These are phyloP conservation scores for Vanderwaltozyma polyspora DNA, from an alignment of 805 yeast species.

Conservation along the genomic window DNA sequence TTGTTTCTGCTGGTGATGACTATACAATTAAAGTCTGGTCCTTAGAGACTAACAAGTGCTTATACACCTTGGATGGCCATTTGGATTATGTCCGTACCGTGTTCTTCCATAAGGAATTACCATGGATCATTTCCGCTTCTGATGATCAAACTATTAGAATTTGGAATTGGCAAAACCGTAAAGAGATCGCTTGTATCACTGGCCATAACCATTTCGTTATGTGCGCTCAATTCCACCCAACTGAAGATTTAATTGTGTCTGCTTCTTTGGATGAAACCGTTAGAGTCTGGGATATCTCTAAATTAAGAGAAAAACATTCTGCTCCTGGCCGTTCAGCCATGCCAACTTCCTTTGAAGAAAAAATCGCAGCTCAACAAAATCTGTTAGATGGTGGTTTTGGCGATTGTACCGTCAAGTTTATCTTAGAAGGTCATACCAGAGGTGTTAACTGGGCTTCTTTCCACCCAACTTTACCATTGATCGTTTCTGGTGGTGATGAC, in stretches of 20 bases:
- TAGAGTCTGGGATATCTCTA: slow-evolving; percentile 96
- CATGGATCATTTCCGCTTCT: slow-evolving; percentile 92
- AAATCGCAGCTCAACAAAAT: slow-evolving; percentile 40
- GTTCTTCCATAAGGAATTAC: slow-evolving; percentile 87
- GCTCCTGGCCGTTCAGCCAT: slow-evolving; percentile 43
- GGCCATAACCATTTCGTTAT: slow-evolving; percentile 98
- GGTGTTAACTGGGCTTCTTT: slow-evolving; percentile 98
- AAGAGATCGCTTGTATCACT: slow-evolving; percentile 91
- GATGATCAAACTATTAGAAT: slow-evolving; percentile 98
- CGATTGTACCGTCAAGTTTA: slow-evolving; percentile 90
- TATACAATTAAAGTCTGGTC: slow-evolving; percentile 95
- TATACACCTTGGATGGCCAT: slow-evolving; percentile 87
- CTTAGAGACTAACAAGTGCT: slow-evolving; percentile 75
- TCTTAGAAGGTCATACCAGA: slow-evolving; percentile 94
- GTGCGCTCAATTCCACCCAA: slow-evolving; percentile 96
- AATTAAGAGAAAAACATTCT: slow-evolving; percentile 87
- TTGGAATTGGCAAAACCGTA: slow-evolving; percentile 99
- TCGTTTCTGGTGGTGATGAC: slow-evolving; percentile 94
- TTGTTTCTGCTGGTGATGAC: slow-evolving; percentile 97
- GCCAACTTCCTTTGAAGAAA: slow-evolving; percentile 33
- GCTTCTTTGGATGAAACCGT: slow-evolving; percentile 98
- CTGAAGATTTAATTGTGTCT: slow-evolving; percentile 87
- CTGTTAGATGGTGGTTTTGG: slow-evolving; percentile 92
- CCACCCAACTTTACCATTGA: slow-evolving; percentile 92
- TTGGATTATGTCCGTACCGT: slow-evolving; percentile 92